phyloP scores from a whole-genome alignment of 768 basidiomycete species.

The Thelephora ganbajun region DNA sequence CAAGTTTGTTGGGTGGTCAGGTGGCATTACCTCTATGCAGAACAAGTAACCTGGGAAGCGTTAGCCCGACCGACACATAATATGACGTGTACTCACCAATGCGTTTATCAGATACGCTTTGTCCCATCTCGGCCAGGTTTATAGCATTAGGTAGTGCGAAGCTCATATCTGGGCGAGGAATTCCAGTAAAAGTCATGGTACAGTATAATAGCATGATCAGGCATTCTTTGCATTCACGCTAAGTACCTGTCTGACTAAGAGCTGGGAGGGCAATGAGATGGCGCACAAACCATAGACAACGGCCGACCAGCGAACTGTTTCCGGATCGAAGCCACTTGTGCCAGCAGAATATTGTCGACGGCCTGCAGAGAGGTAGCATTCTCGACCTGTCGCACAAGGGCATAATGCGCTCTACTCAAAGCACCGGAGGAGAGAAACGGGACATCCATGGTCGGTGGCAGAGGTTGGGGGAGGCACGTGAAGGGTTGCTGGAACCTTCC shows the following conservation, averaged over 20 bases:
- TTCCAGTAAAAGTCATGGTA: slow-evolving; percentile 32
- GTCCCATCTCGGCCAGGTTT: slow-evolving; percentile 60
- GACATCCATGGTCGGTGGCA: slow-evolving; percentile 42
- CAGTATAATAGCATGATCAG: slow-evolving; percentile 65
- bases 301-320: slow-evolving; percentile 33
- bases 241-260: slow-evolving; percentile 1
- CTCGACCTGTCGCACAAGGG: slow-evolving; percentile 63
- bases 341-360: slow-evolving; percentile 45
- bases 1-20: slow-evolving; percentile 53
- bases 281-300: slow-evolving; percentile 38
- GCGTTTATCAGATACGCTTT: slow-evolving; percentile 44
- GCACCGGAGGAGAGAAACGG: slow-evolving; percentile 73
- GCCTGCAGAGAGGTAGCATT: slow-evolving; percentile 37
- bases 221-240: slow-evolving; percentile 55
- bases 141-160: slow-evolving; percentile 70
- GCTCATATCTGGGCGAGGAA: slow-evolving; percentile 34
- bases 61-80: neutral
- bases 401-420: slow-evolving; percentile 59
- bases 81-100: slow-evolving; percentile 31
- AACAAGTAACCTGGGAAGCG: slow-evolving; percentile 54
- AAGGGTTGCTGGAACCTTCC: neutral
- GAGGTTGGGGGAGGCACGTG: neutral
- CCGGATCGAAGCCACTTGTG: slow-evolving; percentile 46
- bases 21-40: slow-evolving; percentile 59
- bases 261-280: neutral